phyloP scores from a whole-genome alignment of 768 basidiomycete species.

The Suillus clintonianus region DNA sequence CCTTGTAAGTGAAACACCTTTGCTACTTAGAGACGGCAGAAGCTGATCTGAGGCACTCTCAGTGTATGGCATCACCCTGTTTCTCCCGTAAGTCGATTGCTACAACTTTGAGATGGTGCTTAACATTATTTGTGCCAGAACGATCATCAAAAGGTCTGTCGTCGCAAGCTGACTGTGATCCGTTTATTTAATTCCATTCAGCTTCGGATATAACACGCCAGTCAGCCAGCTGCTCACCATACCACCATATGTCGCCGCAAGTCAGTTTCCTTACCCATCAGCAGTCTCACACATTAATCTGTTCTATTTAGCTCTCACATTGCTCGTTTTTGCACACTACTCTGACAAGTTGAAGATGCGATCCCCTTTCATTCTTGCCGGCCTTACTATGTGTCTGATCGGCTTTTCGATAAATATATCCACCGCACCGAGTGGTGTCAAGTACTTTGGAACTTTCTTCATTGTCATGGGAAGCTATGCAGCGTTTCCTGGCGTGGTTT shows the following conservation, averaged over 20 bases:
- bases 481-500: conserved; percentile 57
- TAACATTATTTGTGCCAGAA: neutral
- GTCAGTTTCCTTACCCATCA: conserved; percentile 38
- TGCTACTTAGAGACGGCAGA: no score
- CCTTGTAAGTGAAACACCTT: conserved; percentile 49
- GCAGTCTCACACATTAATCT: neutral
- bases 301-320: conserved; percentile 41
- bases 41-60: neutral
- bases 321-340: conserved; percentile 52
- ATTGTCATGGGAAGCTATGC: conserved; percentile 65
- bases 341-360: conserved; percentile 57
- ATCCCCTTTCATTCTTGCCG: conserved; percentile 59
- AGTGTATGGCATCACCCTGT: conserved; percentile 74
- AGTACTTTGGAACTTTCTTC: conserved; percentile 73
- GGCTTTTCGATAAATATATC: conserved; percentile 67
- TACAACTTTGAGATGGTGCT: neutral
- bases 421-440: conserved; percentile 48
- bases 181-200: conserved; percentile 18
- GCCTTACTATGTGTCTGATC: conserved; percentile 49
- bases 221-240: conserved; percentile 64
- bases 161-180: conserved; percentile 1
- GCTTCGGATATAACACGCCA: conserved; percentile 57
- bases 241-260: conserved; percentile 63
- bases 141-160: conserved; percentile 10
- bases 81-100: conserved; percentile 56